Percentiles rank a stretch among this genome's conserved stretches.
Evolutionary conservation across 768 basidiomycete genomes (phyloP).

Genomic region (Russula griseocarnosa): DNA sequence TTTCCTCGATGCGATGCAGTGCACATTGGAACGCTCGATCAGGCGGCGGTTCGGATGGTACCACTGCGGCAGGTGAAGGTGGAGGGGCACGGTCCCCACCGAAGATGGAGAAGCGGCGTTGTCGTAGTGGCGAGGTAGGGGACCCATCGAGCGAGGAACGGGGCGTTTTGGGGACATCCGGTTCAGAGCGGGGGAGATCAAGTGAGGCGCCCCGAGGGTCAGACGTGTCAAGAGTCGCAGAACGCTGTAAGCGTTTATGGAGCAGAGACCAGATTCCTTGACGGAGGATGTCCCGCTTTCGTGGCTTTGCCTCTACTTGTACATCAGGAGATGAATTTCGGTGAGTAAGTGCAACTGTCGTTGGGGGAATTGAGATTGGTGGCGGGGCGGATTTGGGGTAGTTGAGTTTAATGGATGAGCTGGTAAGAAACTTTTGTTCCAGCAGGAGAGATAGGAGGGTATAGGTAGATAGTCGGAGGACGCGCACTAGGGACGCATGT

Average conservation of each 20-base stretch:
- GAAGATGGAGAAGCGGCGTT: conserved; percentile 27
- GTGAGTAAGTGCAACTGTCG: conserved; percentile 13
- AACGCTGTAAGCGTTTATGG: conserved; percentile 37
- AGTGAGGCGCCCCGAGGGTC: conserved; percentile 39
- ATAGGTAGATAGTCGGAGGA: conserved; percentile 53
- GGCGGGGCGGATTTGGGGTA: conserved; percentile 39
- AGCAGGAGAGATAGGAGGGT: conserved; percentile 55
- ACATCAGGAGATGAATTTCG: conserved; percentile 27
- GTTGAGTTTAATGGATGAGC: conserved; percentile 48
- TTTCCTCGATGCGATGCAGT: conserved; percentile 42
- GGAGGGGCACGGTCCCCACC: conserved; percentile 20
- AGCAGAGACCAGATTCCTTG: conserved; percentile 38
- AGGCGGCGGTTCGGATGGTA: background rate
- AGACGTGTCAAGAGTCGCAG: conserved; percentile 30
- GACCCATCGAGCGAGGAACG: conserved; percentile 35
- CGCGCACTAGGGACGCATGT: conserved; percentile 42
- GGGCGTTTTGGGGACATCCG: conserved; percentile 19
- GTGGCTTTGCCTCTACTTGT: conserved; percentile 19
- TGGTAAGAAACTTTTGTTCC: conserved; percentile 53
- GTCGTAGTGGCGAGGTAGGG: conserved; percentile 19
- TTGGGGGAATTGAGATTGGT: conserved; percentile 4
- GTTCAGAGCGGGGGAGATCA: conserved; percentile 36
- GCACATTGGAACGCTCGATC: conserved; percentile 39
- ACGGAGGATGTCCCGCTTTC: conserved; percentile 29
- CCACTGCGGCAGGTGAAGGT: background rate